Base-by-base conservation (phyloP, 176 grass and related monocot species). In the Alloteropsis semialata region DNA sequence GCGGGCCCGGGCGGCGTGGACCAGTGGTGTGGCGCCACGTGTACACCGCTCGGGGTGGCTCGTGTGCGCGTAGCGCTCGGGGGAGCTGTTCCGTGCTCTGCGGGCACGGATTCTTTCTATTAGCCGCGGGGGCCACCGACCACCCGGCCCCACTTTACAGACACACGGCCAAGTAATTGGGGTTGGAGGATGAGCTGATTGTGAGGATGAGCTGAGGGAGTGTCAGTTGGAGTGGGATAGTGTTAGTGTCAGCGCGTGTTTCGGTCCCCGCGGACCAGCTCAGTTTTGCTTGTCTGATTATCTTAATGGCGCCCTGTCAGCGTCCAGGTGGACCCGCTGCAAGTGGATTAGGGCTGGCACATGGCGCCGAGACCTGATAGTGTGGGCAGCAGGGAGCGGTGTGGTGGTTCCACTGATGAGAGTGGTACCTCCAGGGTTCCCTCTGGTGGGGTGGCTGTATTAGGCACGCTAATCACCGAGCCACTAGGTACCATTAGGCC, bases 31-130 rank as follows among this genome's bases (percentile, higher is more conserved):
- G 7, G 2, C 0, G 7, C 65, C 67, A 60, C 39, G 80, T 70
- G 5, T 0, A 0, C 3, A 0, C 0, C 0, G 4, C 1, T 1
- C 0, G 8, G 14, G 1, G 2, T 0, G 13, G 5, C 0, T 4
- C 0, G 39, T 2, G 81, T 84, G 71, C 5, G 4, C n/a, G 30
- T 74, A 63, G 57, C 55, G 0, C 25, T 67, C 13, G 7, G 2
- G 7, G 3, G n/a, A n/a, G n/a, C 3, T 6, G 18, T n/a, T 58
- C 25, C 65, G 38, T 11, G 51, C 7, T 41, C 13, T 32, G n/a
- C 34, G 22, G 8, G 24, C 16, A 16, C 12, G 50, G 41, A 45
- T 71, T 45, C 2, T n/a, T n/a, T n/a, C n/a, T n/a, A n/a, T n/a
- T n/a, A n/a, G n/a, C n/a, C n/a, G n/a, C n/a, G n/a, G n/a, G n/a